Evolutionary conservation across 2,329 filamentous ascomycete species (phyloP), one percentile per base, ranked within the genome.

Genomic region (Neophaeococcomyces aloes): DNA sequence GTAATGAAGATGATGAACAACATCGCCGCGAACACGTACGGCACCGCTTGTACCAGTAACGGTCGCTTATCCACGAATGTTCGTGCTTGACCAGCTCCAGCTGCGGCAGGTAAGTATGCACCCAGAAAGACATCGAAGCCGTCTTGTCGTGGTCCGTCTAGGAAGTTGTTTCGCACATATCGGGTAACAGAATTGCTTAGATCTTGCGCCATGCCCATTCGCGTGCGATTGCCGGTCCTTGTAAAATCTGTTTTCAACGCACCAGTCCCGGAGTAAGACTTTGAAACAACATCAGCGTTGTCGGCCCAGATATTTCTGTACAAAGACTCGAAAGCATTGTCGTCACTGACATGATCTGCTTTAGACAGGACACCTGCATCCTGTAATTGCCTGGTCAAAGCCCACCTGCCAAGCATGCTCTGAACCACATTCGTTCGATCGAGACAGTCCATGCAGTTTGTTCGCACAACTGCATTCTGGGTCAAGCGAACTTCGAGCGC

Each of bases 281-380:
- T 82, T 14, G 88, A 94, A 27, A 98, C 88, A 18, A 93, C 83
- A 61, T 98, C 91, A 44, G 93, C 91, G 58, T 98, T 98, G 65
- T 98, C 91, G 23, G 91, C 91, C 91, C 91, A 98, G 13, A 96
- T 73, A 64, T 96, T 96, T 53, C 91, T 86, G 76, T 96, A 98
- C 46, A 96, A 69, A 56, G 83, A 72, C 63, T 95, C 88, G 60
- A 98, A 98, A 1, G 74, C 76, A 10, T 74, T 68, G 57, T 95
- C 86, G 56, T 87, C 83, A 46, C 80, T 79, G 54, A 91, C 88
- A 17, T 75, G 79, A 57, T 89, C 78, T 44, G 87, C 87, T 19
- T 78, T 75, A 41, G 76, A 65, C 56, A 96, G 75, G 40, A 95
- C 68, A 29, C 88, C 88, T 3, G 86, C 68, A 55, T 96, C 89